Evolutionary conservation across 1,284 basidiomycete genomes (phyloP), one percentile per base, ranked within the genome.

Genomic region (Apiotrichum mycotoxinovorans): DNA sequence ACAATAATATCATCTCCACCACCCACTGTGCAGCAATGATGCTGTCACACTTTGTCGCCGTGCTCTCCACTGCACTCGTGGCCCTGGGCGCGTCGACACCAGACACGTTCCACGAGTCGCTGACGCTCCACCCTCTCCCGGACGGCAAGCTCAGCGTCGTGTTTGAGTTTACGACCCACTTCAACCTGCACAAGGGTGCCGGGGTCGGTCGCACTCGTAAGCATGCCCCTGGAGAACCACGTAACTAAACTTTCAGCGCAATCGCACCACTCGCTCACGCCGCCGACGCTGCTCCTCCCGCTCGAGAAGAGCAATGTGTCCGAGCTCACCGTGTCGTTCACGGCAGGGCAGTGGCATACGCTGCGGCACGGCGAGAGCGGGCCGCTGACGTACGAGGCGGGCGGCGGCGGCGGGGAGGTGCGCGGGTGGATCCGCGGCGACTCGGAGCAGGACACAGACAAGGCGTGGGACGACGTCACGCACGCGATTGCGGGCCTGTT

Each of bases 401-500:
- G 85, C 2, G 91, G 87, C 0, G 85, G 85, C 0, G 95, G 93
- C 9, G 94, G 90, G 5, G 91, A 95, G 70, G 78, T 97, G 3
- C 88, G 88, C 84, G 90, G 87, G 8, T 93, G 90, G 89, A 86
- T 94, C 33, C 61, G 80, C 51, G 33, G 56, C 34, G 22, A 54
- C 25, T 33, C 7, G 2, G 15, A 27, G 8, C 14, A 5, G 7
- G 30, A 43, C 23, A 77, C 87, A 40, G 86, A 91, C 61, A 80
- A 84, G 49, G 83, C 88, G 30, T 98, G 94, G 92, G 82, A 83
- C 60, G 87, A 85, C 4, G 81, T 96, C 3, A 87, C 91, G 14
- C 93, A 95, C 66, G 87, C 90, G 1, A 81, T 98, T 0, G 88
- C 92, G 0, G 94, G 95, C 11, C 79, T 97, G 12, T 98, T 98